A percentile compares a stretch with the other conserved stretches of the same genome.
Conservation (phyloP, 768 basidiomycete species). For the Pulveroboletus frians region DNA sequence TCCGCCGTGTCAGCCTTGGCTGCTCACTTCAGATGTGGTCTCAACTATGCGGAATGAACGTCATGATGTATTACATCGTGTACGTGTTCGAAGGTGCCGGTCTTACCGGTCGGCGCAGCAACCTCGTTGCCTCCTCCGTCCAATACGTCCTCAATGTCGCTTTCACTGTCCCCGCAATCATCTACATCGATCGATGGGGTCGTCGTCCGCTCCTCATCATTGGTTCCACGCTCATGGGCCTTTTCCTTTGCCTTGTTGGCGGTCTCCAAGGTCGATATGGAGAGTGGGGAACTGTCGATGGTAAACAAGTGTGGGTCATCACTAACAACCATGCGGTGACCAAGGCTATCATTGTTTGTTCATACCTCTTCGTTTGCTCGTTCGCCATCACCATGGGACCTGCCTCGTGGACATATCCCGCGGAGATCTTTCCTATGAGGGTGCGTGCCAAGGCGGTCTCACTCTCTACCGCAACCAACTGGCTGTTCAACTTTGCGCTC, state of each 20-base stretch:
- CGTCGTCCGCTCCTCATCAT: conserved; percentile 69
- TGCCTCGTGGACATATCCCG: conserved; percentile 70
- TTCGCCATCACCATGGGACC: conserved; percentile 78
- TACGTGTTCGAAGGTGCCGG: conserved; percentile 78
- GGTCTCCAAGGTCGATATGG: conserved; percentile 68
- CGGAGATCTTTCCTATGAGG: conserved; percentile 65
- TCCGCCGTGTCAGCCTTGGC: conserved; percentile 68
- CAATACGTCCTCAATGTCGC: conserved; percentile 44
- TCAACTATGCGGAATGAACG: conserved; percentile 72
- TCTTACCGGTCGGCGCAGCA: conserved; percentile 66
- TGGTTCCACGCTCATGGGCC: conserved; percentile 65
- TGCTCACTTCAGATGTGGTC: conserved; percentile 76
- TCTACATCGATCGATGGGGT: conserved; percentile 76
- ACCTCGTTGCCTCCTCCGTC: conserved; percentile 70
- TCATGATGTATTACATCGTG: conserved; percentile 64
- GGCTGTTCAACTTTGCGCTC: conserved; percentile 70
- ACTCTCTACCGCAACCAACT: conserved; percentile 42
- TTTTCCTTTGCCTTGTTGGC: conserved; percentile 74
- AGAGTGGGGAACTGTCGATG: conserved; percentile 49
- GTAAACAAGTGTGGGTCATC: conserved; percentile 55
- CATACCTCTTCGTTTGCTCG: conserved; percentile 70
- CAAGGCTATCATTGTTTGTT: conserved; percentile 70
- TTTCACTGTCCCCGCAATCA: conserved; percentile 42
- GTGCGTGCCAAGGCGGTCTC: conserved; percentile 60
- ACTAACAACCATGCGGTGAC: conserved; percentile 49